Conservation (phyloP, 192 early-diverging fungal genomes). For the Spinellus fusiger region DNA sequence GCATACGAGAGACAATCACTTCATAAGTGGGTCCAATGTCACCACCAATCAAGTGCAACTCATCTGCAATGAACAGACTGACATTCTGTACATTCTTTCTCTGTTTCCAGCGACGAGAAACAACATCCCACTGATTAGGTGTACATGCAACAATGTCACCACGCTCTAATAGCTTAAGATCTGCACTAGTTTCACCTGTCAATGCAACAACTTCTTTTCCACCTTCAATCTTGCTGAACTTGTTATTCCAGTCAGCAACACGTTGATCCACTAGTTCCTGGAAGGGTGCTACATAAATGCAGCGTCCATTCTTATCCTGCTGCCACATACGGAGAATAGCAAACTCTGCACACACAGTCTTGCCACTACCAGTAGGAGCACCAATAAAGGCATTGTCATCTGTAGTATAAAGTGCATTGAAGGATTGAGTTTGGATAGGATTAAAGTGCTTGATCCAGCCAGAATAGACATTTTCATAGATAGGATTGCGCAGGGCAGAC, state of each 20-base stretch:
- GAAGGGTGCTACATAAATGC: constrained; percentile 90
- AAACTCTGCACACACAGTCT: constrained; percentile 94
- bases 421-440: constrained; percentile 94
- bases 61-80: constrained; percentile 87
- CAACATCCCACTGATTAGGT: constrained; percentile 88
- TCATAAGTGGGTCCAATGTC: constrained; percentile 89
- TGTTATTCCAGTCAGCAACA: constrained; percentile 72
- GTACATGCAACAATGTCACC: constrained; percentile 93
- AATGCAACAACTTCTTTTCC: constrained; percentile 85
- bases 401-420: constrained; percentile 80
- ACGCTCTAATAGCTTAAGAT: constrained; percentile 81
- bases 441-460: constrained; percentile 69
- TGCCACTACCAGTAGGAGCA: constrained; percentile 90
- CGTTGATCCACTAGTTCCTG: constrained; percentile 77
- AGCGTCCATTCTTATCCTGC: constrained; percentile 56
- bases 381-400: constrained; percentile 92
- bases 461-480: constrained; percentile 65
- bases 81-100: constrained; percentile 88
- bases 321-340: constrained; percentile 89
- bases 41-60: constrained; percentile 90
- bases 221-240: constrained; percentile 74
- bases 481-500: constrained; percentile 67
- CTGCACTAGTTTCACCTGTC: constrained; percentile 86
- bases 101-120: constrained; percentile 94
- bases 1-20: constrained; percentile 89